phyloP scores from a whole-genome alignment of 192 early-diverging fungal genomes.

The Rhizophagus sp. region DNA sequence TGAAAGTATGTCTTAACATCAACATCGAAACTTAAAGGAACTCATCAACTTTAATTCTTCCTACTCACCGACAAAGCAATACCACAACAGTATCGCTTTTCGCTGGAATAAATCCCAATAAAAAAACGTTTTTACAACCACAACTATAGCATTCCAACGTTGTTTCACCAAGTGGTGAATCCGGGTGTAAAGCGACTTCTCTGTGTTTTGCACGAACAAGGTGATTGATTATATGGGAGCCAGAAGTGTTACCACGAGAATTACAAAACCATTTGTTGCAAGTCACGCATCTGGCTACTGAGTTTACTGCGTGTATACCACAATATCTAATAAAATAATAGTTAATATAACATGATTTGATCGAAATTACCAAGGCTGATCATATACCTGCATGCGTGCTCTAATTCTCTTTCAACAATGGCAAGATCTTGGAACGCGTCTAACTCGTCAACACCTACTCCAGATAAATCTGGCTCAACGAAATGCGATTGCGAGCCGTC shows the following conservation, averaged over 20 bases:
- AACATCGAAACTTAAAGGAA: background rate
- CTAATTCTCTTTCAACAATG: conserved; percentile 55
- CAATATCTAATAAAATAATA: conserved; percentile 69
- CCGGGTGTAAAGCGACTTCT: conserved; percentile 90
- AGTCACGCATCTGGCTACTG: conserved; percentile 89
- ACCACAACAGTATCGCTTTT: conserved; percentile 98
- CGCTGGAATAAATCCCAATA: conserved; percentile 97
- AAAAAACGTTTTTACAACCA: conserved; percentile 91
- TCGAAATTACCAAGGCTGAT: background rate
- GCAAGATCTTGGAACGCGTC: conserved; percentile 52
- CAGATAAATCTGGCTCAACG: conserved; percentile 52
- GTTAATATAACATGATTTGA: background rate
- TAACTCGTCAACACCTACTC: conserved; percentile 51
- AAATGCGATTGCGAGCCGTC: conserved; percentile 38
- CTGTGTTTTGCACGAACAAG: conserved; percentile 92
- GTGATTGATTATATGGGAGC: conserved; percentile 95
- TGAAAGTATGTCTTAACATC: background rate
- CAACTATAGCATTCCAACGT: conserved; percentile 98
- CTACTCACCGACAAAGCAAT: conserved; percentile 81
- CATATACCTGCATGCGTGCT: conserved; percentile 71
- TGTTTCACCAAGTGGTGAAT: conserved; percentile 92
- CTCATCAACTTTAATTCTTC: background rate
- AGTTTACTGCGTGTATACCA: conserved; percentile 82
- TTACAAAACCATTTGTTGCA: conserved; percentile 99
- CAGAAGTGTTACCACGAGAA: conserved; percentile 82